phyloP scores from a whole-genome alignment of 2,329 filamentous ascomycete species.

The Botrytis elliptica region DNA sequence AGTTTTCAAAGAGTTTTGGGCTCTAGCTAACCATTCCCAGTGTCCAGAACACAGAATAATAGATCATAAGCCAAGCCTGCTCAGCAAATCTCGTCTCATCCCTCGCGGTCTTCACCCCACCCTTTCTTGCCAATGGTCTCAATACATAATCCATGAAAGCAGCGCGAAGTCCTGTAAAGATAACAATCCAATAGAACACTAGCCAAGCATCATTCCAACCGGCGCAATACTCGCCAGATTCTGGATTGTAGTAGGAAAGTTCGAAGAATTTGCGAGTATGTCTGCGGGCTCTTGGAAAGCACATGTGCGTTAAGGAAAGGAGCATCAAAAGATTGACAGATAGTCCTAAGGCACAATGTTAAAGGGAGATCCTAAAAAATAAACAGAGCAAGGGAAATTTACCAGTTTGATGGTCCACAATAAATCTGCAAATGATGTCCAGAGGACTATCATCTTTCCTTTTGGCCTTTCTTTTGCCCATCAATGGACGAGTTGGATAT shows the following conservation, averaged over 20 bases:
- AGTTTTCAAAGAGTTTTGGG: neutral
- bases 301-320: conserved; percentile 76
- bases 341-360: conserved; percentile 56
- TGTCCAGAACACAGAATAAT: conserved; percentile 79
- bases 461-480: conserved; percentile 50
- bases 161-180: conserved; percentile 84
- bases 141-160: conserved; percentile 84
- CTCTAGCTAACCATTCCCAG: conserved; percentile 69
- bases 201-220: conserved; percentile 79
- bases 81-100: conserved; percentile 82
- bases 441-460: conserved; percentile 61
- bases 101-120: conserved; percentile 75
- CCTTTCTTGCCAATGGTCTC: conserved; percentile 68
- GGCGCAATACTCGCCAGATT: conserved; percentile 67
- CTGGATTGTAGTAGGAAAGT: conserved; percentile 76
- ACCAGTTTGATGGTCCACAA: conserved; percentile 81
- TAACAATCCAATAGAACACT: conserved; percentile 73
- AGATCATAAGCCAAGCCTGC: conserved; percentile 87
- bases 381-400: conserved; percentile 39
- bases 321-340: conserved; percentile 83
- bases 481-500: conserved; percentile 24
- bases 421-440: conserved; percentile 63
- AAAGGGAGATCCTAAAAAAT: conserved; percentile 8
- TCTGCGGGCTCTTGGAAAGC: conserved; percentile 75
- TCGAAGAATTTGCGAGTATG: conserved; percentile 87